A percentile compares a stretch with the other conserved stretches of the same genome.
Evolutionary conservation across 106 monocot genomes (phyloP).

Genomic region (Allium cepa): DNA sequence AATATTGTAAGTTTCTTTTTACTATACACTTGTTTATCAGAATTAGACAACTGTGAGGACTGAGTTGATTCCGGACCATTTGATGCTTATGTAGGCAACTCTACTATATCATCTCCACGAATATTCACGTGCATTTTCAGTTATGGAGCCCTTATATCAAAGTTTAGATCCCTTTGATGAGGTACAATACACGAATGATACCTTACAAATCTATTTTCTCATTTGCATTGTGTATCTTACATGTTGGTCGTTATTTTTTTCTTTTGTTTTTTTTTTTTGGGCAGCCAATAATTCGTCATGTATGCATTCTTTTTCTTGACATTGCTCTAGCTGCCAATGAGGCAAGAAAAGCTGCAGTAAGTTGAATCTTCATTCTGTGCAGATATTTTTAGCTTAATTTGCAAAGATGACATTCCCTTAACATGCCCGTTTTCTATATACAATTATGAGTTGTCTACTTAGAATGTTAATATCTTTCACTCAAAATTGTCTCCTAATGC

Average conservation of each 20-base stretch:
- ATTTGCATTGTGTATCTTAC: background rate
- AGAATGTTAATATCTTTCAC: too few species aligned
- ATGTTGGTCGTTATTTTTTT: background rate
- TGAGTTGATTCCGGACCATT: background rate
- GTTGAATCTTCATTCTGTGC: slow-evolving; percentile 13
- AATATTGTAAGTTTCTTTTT: slow-evolving; percentile 53
- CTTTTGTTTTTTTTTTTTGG: slow-evolving; percentile 10
- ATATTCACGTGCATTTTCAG: slow-evolving; percentile 43
- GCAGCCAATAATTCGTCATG: slow-evolving; percentile 77
- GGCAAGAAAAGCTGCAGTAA: slow-evolving; percentile 80
- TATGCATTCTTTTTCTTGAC: slow-evolving; percentile 86
- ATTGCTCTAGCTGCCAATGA: slow-evolving; percentile 60
- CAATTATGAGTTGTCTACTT: too few species aligned
- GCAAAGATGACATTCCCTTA: too few species aligned
- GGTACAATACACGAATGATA: slow-evolving; percentile 28
- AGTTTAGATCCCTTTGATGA: slow-evolving; percentile 85
- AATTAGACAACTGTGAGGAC: background rate
- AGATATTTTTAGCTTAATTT: too few species aligned
- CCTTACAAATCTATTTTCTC: background rate
- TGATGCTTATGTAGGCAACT: slow-evolving; percentile 48
- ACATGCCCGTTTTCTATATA: too few species aligned
- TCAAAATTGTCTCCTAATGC: too few species aligned
- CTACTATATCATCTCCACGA: slow-evolving; percentile 76
- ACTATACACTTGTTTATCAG: background rate
- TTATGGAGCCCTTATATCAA: slow-evolving; percentile 61